Percentiles rank a stretch among this genome's conserved stretches.
Evolutionary conservation across 2,329 filamentous ascomycete species (phyloP).

Genomic region (Fonsecaea nubica): DNA sequence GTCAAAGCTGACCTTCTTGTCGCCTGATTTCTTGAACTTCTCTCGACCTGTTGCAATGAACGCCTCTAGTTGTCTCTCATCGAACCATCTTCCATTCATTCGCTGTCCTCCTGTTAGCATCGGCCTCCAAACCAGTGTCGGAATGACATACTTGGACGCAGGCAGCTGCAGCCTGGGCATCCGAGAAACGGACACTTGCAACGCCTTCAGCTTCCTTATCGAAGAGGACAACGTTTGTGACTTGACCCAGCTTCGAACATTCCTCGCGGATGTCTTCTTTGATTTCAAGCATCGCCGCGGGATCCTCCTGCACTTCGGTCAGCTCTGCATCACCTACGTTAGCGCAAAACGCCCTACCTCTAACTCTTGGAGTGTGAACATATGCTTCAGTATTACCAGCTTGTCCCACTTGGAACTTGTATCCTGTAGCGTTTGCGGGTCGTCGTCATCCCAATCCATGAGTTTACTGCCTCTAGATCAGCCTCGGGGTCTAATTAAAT

Average conservation of each 20-base stretch:
- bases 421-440: slow-evolving; percentile 66
- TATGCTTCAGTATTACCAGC: slow-evolving; percentile 84
- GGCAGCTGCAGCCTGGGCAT: slow-evolving; percentile 71
- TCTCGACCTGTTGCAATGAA: slow-evolving; percentile 74
- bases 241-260: slow-evolving; percentile 81
- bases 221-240: slow-evolving; percentile 90
- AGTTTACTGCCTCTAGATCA: slow-evolving; percentile 70
- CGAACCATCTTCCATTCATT: slow-evolving; percentile 83
- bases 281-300: slow-evolving; percentile 82
- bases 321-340: slow-evolving; percentile 2
- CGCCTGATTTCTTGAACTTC: slow-evolving; percentile 71
- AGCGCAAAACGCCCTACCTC: slow-evolving; percentile 54
- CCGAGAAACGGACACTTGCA: slow-evolving; percentile 80
- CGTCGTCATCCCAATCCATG: slow-evolving; percentile 94
- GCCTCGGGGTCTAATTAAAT: background rate
- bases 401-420: slow-evolving; percentile 71
- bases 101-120: slow-evolving; percentile 47
- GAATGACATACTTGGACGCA: slow-evolving; percentile 63
- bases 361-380: slow-evolving; percentile 87
- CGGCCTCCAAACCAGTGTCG: background rate
- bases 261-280: slow-evolving; percentile 93
- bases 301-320: slow-evolving; percentile 66
- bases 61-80: slow-evolving; percentile 73
- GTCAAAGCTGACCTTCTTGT: slow-evolving; percentile 51
- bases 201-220: slow-evolving; percentile 86